Conservation (phyloP, 768 basidiomycete species). For the Kwoniella europaea region DNA sequence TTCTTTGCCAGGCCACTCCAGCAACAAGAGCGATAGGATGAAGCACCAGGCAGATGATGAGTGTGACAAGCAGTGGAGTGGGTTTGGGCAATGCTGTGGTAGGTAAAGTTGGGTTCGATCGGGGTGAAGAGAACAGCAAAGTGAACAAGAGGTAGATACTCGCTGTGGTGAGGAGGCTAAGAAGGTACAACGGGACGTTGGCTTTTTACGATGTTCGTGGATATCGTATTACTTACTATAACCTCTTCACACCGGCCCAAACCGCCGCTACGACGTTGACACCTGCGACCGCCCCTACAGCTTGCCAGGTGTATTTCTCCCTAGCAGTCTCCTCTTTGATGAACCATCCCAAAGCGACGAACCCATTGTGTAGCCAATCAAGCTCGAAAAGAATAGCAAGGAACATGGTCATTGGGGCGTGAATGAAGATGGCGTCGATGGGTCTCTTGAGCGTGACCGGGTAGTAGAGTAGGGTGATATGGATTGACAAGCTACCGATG, state of each 20-base stretch:
- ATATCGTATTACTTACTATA: conserved; percentile 37
- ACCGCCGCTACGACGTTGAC: conserved; percentile 64
- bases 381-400: conserved; percentile 70
- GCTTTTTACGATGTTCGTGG: no score
- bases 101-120: conserved; percentile 48
- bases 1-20: conserved; percentile 55
- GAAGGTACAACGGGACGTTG: no score
- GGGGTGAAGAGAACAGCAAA: conserved; percentile 54
- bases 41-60: conserved; percentile 58
- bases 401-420: conserved; percentile 70
- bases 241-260: conserved; percentile 47
- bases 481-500: conserved; percentile 67
- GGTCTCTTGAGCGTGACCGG: conserved; percentile 61
- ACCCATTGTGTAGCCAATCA: conserved; percentile 65
- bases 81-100: conserved; percentile 55
- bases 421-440: conserved; percentile 79
- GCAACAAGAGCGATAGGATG: conserved; percentile 58
- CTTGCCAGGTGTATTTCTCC: conserved; percentile 70
- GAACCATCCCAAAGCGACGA: conserved; percentile 72
- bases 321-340: conserved; percentile 65
- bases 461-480: conserved; percentile 75
- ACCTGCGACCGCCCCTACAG: conserved; percentile 70
- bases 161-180: conserved; percentile 36
- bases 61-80: conserved; percentile 55
- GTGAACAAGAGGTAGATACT: conserved; percentile 50